Evolutionary conservation across 2,329 filamentous ascomycete genomes (phyloP).

Genomic region (Penicillium capsulatum): DNA sequence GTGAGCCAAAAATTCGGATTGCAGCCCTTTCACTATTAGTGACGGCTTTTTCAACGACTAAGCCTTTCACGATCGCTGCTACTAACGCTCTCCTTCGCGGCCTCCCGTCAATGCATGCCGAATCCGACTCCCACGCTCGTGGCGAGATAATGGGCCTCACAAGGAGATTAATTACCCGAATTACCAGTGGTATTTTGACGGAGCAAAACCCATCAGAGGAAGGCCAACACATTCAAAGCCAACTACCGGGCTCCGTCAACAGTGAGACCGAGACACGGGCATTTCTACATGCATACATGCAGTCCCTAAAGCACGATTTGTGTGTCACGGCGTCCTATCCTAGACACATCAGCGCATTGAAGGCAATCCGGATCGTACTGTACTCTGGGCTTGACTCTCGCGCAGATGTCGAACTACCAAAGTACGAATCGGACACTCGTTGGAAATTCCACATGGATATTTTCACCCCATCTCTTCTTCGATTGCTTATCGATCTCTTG

Average conservation of each 20-base stretch:
- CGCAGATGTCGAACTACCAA: slow-evolving; percentile 41
- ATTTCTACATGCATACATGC: slow-evolving; percentile 71
- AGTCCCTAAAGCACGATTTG: slow-evolving; percentile 69
- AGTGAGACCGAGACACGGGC: slow-evolving; percentile 48
- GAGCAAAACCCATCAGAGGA: slow-evolving; percentile 26
- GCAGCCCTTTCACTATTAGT: slow-evolving; percentile 78
- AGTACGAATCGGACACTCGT: slow-evolving; percentile 47
- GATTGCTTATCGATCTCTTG: slow-evolving; percentile 70
- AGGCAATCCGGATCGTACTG: slow-evolving; percentile 63
- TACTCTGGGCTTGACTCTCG: slow-evolving; percentile 61
- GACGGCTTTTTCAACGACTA: slow-evolving; percentile 68
- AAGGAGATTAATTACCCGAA: slow-evolving; percentile 70
- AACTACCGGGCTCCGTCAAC: slow-evolving; percentile 34
- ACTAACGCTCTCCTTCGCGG: slow-evolving; percentile 62
- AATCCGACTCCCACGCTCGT: slow-evolving; percentile 80
- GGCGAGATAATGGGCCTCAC: slow-evolving; percentile 73
- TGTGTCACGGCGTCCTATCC: slow-evolving; percentile 83
- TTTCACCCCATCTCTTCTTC: slow-evolving; percentile 35
- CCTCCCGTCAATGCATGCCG: slow-evolving; percentile 69
- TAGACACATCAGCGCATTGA: slow-evolving; percentile 76
- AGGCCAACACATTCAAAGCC: slow-evolving; percentile 14
- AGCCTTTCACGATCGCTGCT: slow-evolving; percentile 61
- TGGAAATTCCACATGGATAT: slow-evolving; percentile 51
- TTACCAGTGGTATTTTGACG: slow-evolving; percentile 61
- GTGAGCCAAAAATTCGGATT: slow-evolving; percentile 64